Evolutionary conservation across 2,329 filamentous ascomycete species (phyloP), one percentile per base, ranked within the genome.

Genomic region (Colletotrichum sp.): DNA sequence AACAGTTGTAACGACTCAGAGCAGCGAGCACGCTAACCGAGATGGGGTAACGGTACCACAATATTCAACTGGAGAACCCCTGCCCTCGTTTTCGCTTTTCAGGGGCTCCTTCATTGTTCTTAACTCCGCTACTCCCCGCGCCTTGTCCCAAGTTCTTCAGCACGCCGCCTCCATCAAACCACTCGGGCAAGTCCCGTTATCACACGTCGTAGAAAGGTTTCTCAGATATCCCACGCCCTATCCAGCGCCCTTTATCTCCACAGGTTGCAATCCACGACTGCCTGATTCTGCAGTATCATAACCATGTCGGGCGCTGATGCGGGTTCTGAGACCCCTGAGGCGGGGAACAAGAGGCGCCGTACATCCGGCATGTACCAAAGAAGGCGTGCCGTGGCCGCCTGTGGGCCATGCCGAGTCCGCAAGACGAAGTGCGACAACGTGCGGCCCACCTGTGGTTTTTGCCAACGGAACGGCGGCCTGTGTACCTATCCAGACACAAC

Each of bases 381-480:
- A 15, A 85, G 84, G 73, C 79, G 84, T 24, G 84, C 83, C 34
- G 77, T 84, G 9, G 81, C 79, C 28, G 84, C 84, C 6, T 86
- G 84, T 36, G 81, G 84, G 71, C 81, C 83, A 3, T 85, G 84
- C 78, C 82, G 84, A 3, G 80, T 81, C 7, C 78, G 84, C 12
- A 83, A 84, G 76, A 85, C 83, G 26, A 85, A 85, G 68, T 85
- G 84, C 76, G 84, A 85, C 71, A 85, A 85, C 70, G 80, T 80
- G 9, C 81, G 82, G 55, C 84, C 84, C 4, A 81, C 81, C 0
- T 85, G 84, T 71, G 83, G 84, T 10, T 85, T 84, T 57, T 85
- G 84, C 73, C 78, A 79, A 18, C 81, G 81, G 16, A 77, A 83
- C 34, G 80, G 80, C 24, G 84, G 83, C 13, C 77, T 80, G 12